Conservation (phyloP, 139 green algal genomes). For the Picochlorum sp. region DNA sequence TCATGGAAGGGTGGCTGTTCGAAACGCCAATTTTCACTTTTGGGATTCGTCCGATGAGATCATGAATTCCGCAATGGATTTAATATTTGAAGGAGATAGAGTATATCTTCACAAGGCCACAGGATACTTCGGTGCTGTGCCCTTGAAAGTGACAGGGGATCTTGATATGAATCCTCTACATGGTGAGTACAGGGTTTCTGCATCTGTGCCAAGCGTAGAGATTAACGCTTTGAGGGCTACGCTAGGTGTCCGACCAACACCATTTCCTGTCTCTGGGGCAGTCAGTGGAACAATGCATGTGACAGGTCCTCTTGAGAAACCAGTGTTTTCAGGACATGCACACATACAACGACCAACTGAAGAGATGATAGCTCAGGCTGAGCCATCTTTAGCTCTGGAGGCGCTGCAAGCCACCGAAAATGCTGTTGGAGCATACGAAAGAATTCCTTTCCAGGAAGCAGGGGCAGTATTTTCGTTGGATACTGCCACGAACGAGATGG, state of each 20-base stretch:
- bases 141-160: conserved; percentile 66
- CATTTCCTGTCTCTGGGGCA: conserved; percentile 62
- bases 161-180: conserved; percentile 76
- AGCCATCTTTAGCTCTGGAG: conserved; percentile 29
- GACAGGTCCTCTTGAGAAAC: conserved; percentile 81
- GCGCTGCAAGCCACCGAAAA: conserved; percentile 26
- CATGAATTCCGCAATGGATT: conserved; percentile 56
- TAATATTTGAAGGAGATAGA: conserved; percentile 82
- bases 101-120: conserved; percentile 85
- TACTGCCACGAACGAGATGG: conserved; percentile 63
- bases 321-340: conserved; percentile 68
- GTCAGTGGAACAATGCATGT: conserved; percentile 77
- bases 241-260: conserved; percentile 67
- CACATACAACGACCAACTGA: conserved; percentile 17
- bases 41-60: conserved; percentile 91
- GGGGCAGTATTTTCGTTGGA: conserved; percentile 78
- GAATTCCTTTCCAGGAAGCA: conserved; percentile 37
- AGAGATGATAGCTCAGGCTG: conserved; percentile 17
- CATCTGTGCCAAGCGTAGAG: conserved; percentile 62
- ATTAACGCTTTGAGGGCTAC: conserved; percentile 79
- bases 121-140: conserved; percentile 69
- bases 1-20: conserved; percentile 42
- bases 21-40: conserved; percentile 78
- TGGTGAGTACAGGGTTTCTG: conserved; percentile 76
- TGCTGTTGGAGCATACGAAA: conserved; percentile 81